phyloP scores from a whole-genome alignment of 345 rosid species.

The Boechera stricta region DNA sequence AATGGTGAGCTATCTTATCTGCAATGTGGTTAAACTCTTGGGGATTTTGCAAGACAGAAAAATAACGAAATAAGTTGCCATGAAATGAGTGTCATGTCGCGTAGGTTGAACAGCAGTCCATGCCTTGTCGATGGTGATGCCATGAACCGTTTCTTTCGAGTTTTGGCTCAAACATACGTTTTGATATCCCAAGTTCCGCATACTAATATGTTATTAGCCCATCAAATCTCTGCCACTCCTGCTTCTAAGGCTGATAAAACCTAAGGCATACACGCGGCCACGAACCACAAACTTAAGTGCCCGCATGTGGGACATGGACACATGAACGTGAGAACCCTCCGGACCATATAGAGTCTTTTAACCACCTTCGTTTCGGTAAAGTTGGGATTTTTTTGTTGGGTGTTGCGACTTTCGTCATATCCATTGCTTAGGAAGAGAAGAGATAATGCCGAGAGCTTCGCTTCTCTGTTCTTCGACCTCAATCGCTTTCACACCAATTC shows the following conservation, averaged over 20 bases:
- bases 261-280: background rate
- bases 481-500: constrained; percentile 38
- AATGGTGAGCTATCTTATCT: background rate
- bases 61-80: background rate
- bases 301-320: background rate
- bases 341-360: background rate
- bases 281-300: background rate
- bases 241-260: background rate
- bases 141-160: background rate
- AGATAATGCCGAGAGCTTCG: constrained; percentile 55
- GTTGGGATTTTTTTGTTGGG: background rate
- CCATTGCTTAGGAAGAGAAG: constrained; percentile 2
- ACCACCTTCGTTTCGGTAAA: background rate
- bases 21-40: background rate
- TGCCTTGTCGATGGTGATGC: background rate
- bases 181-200: background rate
- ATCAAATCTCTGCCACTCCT: background rate
- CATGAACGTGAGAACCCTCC: background rate
- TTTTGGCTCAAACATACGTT: background rate
- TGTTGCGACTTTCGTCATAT: constrained; percentile 4
- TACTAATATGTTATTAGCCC: background rate
- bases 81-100: background rate
- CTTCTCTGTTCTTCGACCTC: constrained; percentile 54
- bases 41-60: background rate
- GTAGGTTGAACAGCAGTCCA: background rate